Evolutionary conservation across 495 filamentous ascomycete genomes (phyloP).

Genomic region (Talaromyces liani): DNA sequence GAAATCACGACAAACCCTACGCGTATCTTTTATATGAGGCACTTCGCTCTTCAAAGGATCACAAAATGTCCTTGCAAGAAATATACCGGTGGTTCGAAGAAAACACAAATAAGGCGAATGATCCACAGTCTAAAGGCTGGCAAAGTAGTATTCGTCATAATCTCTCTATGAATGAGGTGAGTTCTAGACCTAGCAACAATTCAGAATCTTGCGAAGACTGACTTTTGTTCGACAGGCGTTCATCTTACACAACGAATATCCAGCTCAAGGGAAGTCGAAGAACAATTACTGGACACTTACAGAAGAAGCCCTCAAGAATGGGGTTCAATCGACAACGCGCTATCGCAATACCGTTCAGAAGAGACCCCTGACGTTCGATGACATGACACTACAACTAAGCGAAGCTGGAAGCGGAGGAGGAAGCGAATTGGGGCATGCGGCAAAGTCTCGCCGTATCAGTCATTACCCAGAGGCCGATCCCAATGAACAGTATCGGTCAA

Average conservation of each 20-base stretch:
- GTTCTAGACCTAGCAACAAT: slow-evolving; percentile 22
- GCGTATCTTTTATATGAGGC: slow-evolving; percentile 75
- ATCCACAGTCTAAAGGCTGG: slow-evolving; percentile 69
- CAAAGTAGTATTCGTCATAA: slow-evolving; percentile 97
- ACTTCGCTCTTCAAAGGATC: slow-evolving; percentile 53
- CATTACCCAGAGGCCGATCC: background rate
- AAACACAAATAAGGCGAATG: slow-evolving; percentile 68
- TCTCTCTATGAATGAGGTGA: slow-evolving; percentile 90
- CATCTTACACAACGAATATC: slow-evolving; percentile 41
- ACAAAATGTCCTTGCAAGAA: slow-evolving; percentile 71
- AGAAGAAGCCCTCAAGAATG: slow-evolving; percentile 49
- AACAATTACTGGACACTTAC: slow-evolving; percentile 62
- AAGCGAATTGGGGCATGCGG: slow-evolving; percentile 35
- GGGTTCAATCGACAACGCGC: slow-evolving; percentile 68
- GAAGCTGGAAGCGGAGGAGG: slow-evolving; percentile 51
- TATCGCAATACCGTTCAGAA: slow-evolving; percentile 53
- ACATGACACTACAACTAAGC: slow-evolving; percentile 42
- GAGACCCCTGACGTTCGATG: slow-evolving; percentile 33
- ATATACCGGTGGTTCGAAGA: slow-evolving; percentile 87
- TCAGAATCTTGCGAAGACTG: slow-evolving; percentile 12
- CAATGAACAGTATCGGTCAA: background rate
- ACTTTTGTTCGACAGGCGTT: slow-evolving; percentile 48
- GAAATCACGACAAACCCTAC: slow-evolving; percentile 58
- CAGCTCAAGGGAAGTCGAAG: slow-evolving; percentile 47
- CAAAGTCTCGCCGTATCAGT: slow-evolving; percentile 13